Percentiles rank a stretch among this genome's conserved stretches.
Conservation (phyloP, 2,329 filamentous ascomycete genomes). For the Monilinia polystroma region DNA sequence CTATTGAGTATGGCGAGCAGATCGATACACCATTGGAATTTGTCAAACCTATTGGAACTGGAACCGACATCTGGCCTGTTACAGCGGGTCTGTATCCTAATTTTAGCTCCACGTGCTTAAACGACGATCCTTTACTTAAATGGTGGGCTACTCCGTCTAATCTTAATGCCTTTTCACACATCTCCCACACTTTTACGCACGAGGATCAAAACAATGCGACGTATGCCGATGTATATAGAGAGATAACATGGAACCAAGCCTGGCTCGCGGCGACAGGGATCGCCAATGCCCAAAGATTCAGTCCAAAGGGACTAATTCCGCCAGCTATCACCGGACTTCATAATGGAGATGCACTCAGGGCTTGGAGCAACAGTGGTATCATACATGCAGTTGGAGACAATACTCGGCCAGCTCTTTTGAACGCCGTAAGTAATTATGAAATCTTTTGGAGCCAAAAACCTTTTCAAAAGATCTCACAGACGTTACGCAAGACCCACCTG, state of each 20-base stretch:
- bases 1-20: constrained; percentile 49
- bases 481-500: background rate
- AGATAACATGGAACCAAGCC: constrained; percentile 59
- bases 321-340: constrained; percentile 63
- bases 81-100: constrained; percentile 32
- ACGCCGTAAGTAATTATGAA: constrained; percentile 45
- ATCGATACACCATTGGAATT: constrained; percentile 49
- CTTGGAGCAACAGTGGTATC: constrained; percentile 60
- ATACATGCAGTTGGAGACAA: constrained; percentile 62
- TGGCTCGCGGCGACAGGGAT: constrained; percentile 57
- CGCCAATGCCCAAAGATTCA: constrained; percentile 48
- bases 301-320: constrained; percentile 56
- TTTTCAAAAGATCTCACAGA: background rate
- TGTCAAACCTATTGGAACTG: constrained; percentile 50
- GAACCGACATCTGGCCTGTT: constrained; percentile 50
- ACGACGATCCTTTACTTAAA: constrained; percentile 50
- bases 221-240: constrained; percentile 54
- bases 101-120: constrained; percentile 44
- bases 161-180: constrained; percentile 53
- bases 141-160: constrained; percentile 55
- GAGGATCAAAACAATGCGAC: constrained; percentile 59
- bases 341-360: constrained; percentile 61
- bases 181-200: constrained; percentile 65
- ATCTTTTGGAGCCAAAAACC: background rate
- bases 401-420: constrained; percentile 55